Percentiles rank a stretch among this genome's conserved stretches.
Conservation (phyloP, 148 eudicot genomes). For the Suaeda aralocaspica region DNA sequence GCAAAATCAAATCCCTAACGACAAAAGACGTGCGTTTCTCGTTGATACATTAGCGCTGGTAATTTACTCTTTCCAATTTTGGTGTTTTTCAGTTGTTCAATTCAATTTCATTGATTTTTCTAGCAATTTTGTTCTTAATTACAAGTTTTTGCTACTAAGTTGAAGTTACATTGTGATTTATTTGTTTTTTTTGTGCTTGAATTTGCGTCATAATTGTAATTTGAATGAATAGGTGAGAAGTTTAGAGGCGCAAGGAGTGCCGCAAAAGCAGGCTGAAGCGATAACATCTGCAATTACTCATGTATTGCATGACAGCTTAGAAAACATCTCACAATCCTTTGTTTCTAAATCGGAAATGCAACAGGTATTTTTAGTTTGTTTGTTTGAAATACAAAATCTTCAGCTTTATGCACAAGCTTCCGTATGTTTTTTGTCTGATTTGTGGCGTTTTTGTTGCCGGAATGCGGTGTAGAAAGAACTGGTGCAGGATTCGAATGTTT, state of each 20-base stretch:
- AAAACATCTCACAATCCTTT: conserved; percentile 53
- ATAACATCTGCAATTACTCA: conserved; percentile 67
- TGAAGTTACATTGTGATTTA: background rate
- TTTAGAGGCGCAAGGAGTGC: conserved; percentile 76
- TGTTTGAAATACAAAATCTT: background rate
- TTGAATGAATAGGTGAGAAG: conserved; percentile 47
- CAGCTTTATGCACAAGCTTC: background rate
- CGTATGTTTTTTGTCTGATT: conserved; percentile 8
- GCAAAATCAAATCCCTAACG: conserved; percentile 44
- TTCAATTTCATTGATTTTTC: background rate
- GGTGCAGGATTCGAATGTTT: conserved; percentile 50
- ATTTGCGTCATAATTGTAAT: background rate
- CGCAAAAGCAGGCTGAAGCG: conserved; percentile 76
- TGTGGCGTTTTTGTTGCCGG: background rate
- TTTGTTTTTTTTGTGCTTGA: background rate
- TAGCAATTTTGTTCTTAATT: background rate
- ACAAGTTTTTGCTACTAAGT: background rate
- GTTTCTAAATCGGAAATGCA: conserved; percentile 73
- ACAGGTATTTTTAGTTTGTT: conserved; percentile 33
- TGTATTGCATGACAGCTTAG: conserved; percentile 69
- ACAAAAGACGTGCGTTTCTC: conserved; percentile 56
- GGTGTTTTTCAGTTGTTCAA: background rate
- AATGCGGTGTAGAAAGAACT: conserved; percentile 38
- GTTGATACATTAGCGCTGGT: conserved; percentile 73
- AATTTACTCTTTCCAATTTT: background rate